These are phyloP conservation scores for Lecanicillium sp. DNA, from an alignment of 2,329 filamentous ascomycete genomes.

Conservation along the genomic window DNA sequence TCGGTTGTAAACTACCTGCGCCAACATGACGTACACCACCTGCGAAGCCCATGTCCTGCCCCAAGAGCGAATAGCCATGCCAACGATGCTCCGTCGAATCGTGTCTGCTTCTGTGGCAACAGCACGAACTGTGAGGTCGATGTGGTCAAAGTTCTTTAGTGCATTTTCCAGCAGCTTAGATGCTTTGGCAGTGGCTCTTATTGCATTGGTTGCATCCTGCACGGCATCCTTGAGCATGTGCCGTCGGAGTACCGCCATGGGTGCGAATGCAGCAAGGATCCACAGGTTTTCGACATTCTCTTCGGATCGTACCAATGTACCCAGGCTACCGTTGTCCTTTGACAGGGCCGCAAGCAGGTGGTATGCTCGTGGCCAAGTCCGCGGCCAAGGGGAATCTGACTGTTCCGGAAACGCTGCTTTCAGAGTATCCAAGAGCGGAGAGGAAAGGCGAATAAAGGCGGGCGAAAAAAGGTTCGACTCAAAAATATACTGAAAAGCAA, in stretches of 20 bases:
- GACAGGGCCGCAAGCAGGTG: constrained; percentile 3
- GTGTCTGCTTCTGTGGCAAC: background rate
- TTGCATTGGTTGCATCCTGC: constrained; percentile 8
- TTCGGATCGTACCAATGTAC: constrained; percentile 8
- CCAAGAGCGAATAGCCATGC: constrained; percentile 14
- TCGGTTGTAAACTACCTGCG: constrained; percentile 3
- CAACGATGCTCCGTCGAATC: constrained; percentile 7
- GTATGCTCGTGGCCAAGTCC: constrained; percentile 8
- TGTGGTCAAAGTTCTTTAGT: constrained; percentile 10
- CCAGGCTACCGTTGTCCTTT: constrained; percentile 2
- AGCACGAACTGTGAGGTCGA: constrained; percentile 1
- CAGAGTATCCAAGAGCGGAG: background rate
- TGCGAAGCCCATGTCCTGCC: constrained; percentile 11
- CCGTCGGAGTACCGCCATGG: constrained; percentile 10
- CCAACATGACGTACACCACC: constrained; percentile 9
- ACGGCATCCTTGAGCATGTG: constrained; percentile 6
- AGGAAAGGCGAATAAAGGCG: constrained; percentile 9
- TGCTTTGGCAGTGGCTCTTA: constrained; percentile 8
- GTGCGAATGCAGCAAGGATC: constrained; percentile 12
- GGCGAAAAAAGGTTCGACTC: constrained; percentile 8
- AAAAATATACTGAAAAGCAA: constrained; percentile 8
- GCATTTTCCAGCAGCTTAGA: constrained; percentile 7
- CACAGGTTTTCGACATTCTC: constrained; percentile 7
- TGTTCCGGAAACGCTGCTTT: background rate
- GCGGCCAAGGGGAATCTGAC: constrained; percentile 7